phyloP scores from a whole-genome alignment of 1,284 basidiomycete species.

The Sporisorium exsertum region DNA sequence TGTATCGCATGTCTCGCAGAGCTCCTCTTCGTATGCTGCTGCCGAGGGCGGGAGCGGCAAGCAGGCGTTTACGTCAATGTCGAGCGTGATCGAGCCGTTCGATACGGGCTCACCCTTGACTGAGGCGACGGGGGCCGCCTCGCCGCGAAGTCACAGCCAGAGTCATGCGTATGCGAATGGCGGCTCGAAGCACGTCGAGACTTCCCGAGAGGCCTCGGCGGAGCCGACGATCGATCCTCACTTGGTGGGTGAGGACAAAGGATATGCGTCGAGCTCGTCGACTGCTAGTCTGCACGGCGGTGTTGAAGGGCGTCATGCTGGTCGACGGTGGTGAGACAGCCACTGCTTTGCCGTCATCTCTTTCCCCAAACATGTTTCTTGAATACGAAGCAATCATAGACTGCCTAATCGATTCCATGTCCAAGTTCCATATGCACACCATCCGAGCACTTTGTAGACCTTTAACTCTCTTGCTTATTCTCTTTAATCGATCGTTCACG shows the following conservation, averaged over 20 bases:
- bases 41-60: constrained; percentile 2
- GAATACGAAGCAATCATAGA: neutral
- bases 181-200: neutral
- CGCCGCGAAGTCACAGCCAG: constrained; percentile 13
- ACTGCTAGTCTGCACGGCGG: constrained; percentile 5
- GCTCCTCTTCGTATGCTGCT: neutral
- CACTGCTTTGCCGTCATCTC: neutral
- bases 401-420: too few species aligned
- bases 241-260: neutral
- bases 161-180: neutral
- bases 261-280: constrained; percentile 9
- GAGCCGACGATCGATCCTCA: constrained; percentile 12
- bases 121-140: constrained; percentile 26
- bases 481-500: neutral
- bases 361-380: neutral
- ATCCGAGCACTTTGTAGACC: neutral
- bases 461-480: neutral
- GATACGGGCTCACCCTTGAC: constrained; percentile 39
- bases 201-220: neutral
- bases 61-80: constrained; percentile 1
- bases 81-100: constrained; percentile 15
- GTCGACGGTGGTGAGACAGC: constrained; percentile 9
- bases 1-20: constrained; percentile 12
- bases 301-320: neutral
- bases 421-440: too few species aligned